Base-by-base conservation (phyloP, 345 rosid genomes). In the Boechera stricta region DNA sequence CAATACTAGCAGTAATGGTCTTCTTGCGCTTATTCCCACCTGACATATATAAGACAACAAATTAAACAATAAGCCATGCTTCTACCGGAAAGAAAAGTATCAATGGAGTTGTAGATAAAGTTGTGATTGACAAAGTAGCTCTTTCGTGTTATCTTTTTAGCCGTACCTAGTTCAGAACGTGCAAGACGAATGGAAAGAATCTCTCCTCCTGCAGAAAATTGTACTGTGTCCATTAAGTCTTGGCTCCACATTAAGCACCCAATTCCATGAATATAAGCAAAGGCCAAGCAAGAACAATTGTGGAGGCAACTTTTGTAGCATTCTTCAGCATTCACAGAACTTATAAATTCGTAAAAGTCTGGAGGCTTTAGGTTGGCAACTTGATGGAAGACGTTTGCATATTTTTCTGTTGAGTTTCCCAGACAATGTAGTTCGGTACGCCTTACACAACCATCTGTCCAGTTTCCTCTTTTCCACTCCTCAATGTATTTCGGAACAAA, bases 231-330 rank as follows among this genome's bases (percentile, higher is more conserved):
- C 13, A 80, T 16, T 42, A 79, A 32, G 26, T 69, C 45, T 2
- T 52, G 42, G 0, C 2, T 67, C 82, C 76, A 74, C 4, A 56
- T 3, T 18, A 74, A 51, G 52, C 82, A 79, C 1, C 82, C 79
- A 8, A 55, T 78, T 11, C 71, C 77, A 26, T 4, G 5, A 2
- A 65, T 58, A 33, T 4, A 71, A n/a, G 77, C 12, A 72, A 55
- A 78, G 42, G 82, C 82, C 29, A 36, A 33, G 45, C 79, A 79
- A 18, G 82, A 79, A 70, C 82, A 79, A 4, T 79, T 79, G 1
- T 15, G 28, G 12, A 74, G 71, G 67, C 82, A 79, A 16, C 0
- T 44, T 41, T 36, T 18, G 5, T 48, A 0, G 12, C 82, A 80
- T 0, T 48, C 72, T 45, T 36, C 31, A 28, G 31, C 21, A 26